Evolutionary conservation across 257 asterid genomes (phyloP).

Genomic region (Solanum chmielewskii): DNA sequence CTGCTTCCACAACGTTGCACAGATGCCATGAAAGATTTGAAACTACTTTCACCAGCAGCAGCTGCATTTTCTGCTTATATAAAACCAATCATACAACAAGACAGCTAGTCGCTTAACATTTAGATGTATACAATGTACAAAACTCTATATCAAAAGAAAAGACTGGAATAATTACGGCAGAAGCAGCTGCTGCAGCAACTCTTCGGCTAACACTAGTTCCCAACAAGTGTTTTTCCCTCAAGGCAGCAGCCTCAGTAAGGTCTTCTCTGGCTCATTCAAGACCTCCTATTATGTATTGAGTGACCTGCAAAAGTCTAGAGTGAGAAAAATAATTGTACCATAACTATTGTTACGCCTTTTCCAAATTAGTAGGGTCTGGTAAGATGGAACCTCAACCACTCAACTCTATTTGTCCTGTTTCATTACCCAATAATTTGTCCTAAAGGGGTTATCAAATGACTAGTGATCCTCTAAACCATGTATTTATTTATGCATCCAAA

Average conservation of each 20-base stretch:
- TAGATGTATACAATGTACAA: not conserved
- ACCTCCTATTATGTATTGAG: constrained; percentile 81
- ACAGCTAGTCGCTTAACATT: not conserved
- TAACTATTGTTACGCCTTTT: not conserved
- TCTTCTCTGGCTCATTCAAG: constrained; percentile 91
- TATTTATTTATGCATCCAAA: not conserved
- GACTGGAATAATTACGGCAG: constrained; percentile 55
- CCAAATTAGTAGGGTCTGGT: not conserved
- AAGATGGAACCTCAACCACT: not conserved
- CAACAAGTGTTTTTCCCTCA: constrained; percentile 84
- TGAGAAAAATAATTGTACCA: not conserved
- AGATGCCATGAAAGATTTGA: constrained; percentile 92
- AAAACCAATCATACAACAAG: constrained; percentile 1
- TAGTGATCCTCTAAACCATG: not conserved
- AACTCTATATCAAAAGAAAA: not conserved
- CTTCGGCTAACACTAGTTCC: constrained; percentile 85
- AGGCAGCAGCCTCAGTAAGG: constrained; percentile 87
- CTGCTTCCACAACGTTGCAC: constrained; percentile 98
- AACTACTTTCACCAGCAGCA: constrained; percentile 98
- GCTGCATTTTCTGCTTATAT: constrained; percentile 97
- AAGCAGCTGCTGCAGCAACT: constrained; percentile 97
- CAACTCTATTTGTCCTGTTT: not conserved
- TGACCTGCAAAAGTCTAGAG: constrained; percentile 43
- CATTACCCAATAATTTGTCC: not conserved
- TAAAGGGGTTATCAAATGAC: not conserved